Base-by-base conservation (phyloP, 345 rosid species). In the Turnera subulata region DNA sequence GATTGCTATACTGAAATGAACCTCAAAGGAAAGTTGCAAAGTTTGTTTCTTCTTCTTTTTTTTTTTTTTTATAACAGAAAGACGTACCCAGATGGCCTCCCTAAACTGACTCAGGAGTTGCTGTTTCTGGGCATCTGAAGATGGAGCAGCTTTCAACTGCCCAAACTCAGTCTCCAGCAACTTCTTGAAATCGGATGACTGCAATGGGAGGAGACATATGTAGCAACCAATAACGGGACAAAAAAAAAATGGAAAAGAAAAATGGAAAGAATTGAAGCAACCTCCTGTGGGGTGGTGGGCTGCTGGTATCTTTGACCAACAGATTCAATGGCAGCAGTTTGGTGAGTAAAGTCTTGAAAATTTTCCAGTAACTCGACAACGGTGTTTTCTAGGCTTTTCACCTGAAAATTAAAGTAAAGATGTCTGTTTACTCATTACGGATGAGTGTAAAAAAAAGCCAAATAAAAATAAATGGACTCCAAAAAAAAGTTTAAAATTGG, bases 11-110 rank as follows among this genome's bases (percentile, higher is more conserved):
- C n/a, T 29, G 35, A 29, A 29, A 29, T 29, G 4, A 29, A 8
- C 35, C 35, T n/a, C 35, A 29, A 29, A 8, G 5, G 8, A 4
- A 3, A 29, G 35, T 29, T 29, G n/a, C 35, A 29, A 29, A 29
- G 35, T 8, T 8, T 29, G 35, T 29, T 29, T 8, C 4, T 29
- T 29, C 4, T 29, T 29, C 35, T 3, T 29, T 29, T n/a, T n/a
- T n/a, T n/a, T n/a, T n/a, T n/a, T n/a, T n/a, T n/a, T n/a, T n/a
- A n/a, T n/a, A n/a, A n/a, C n/a, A n/a, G n/a, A n/a, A n/a, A 62
- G 24, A 21, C 76, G 64, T 83, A 88, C 95, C 97, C 98, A 92
- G 44, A 89, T 76, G 32, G 88, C 91, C 66, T 84, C 94, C 60
- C 76, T 75, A 63, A 86, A 86, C 68, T 86, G 89, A 19, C 91